Evolutionary conservation across 257 asterid species (phyloP), one percentile per base, ranked within the genome.

Genomic region (Fraxinus quadrangulata): DNA sequence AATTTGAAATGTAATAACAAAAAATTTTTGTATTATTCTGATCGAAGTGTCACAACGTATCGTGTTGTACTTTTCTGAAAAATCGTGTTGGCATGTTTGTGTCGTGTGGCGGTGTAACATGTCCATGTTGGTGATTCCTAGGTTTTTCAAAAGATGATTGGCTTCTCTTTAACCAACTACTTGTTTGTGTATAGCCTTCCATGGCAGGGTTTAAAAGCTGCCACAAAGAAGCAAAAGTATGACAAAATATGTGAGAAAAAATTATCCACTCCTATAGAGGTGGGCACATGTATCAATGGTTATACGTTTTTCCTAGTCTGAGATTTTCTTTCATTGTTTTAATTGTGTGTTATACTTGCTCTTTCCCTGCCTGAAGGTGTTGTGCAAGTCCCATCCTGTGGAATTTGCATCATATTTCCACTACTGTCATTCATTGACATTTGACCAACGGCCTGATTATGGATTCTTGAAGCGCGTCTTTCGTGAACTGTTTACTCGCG

Each of bases 121-220:
- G 8, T n/a, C 4, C 12, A 2, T 56, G 28, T 56, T 21, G 26
- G 66, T 56, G 26, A 11, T 56, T 7, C 59, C 59, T 47, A 47
- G 66, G 66, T 67, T 49, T 70, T 66, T 54, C 14, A 47, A 42
- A 9, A 61, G 24, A 47, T 19, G 40, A 70, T 65, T 74, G 5
- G 67, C 31, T 66, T 70, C 78, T 66, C 67, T 45, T 85, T 83
- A 76, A 84, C 81, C 77, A 77, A 79, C 84, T 77, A 24, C 70
- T 56, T 72, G 70, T 85, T 80, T 82, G 81, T 76, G 74, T 83
- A 68, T 79, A 94, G 98, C 89, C 97, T 94, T 77, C 98, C 98
- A 14, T 94, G 98, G 98, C 98, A 94, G 92, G 98, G 98, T 54
- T 81, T 92, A 75, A 92, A 94, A 91, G 98, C 97, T 86, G 98